These are phyloP conservation scores for Guadua angustifolia DNA, from an alignment of 176 grass and related monocot genomes.

Conservation along the genomic window DNA sequence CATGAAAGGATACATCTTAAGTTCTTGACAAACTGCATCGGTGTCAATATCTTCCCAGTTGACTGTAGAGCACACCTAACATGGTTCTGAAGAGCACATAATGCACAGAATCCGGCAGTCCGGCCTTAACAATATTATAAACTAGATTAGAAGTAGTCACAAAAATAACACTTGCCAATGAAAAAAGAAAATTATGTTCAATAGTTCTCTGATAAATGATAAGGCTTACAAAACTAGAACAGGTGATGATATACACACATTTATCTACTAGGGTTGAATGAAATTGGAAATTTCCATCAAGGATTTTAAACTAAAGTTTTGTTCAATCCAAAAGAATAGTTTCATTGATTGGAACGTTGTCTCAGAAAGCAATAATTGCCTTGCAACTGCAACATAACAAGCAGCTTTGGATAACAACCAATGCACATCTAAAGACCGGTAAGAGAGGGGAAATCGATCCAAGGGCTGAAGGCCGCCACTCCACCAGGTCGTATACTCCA, in stretches of 20 bases:
- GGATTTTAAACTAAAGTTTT: background rate
- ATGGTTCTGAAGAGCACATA: conserved; percentile 82
- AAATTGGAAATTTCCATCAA: background rate
- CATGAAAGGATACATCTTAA: conserved; percentile 71
- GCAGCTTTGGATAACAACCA: conserved; percentile 1
- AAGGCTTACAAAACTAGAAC: background rate
- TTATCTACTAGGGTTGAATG: background rate
- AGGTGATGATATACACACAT: background rate
- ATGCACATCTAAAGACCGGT: conserved; percentile 17
- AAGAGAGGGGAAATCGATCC: background rate
- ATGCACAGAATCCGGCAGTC: conserved; percentile 70
- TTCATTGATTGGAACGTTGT: background rate
- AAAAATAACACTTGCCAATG: background rate
- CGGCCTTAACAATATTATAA: conserved; percentile 52
- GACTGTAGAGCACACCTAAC: conserved; percentile 69
- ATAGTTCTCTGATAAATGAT: conserved; percentile 4
- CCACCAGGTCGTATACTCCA: background rate
- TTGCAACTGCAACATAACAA: conserved; percentile 12
- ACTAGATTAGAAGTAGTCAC: conserved; percentile 10
- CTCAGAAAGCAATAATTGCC: background rate
- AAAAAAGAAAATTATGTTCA: background rate
- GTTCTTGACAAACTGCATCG: conserved; percentile 64
- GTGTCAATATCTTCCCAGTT: conserved; percentile 80
- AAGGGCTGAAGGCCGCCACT: background rate
- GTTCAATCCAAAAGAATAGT: background rate